Percentiles rank a stretch among this genome's conserved stretches.
Conservation (phyloP, 305 asterid species). For the Striga hermonthica region DNA sequence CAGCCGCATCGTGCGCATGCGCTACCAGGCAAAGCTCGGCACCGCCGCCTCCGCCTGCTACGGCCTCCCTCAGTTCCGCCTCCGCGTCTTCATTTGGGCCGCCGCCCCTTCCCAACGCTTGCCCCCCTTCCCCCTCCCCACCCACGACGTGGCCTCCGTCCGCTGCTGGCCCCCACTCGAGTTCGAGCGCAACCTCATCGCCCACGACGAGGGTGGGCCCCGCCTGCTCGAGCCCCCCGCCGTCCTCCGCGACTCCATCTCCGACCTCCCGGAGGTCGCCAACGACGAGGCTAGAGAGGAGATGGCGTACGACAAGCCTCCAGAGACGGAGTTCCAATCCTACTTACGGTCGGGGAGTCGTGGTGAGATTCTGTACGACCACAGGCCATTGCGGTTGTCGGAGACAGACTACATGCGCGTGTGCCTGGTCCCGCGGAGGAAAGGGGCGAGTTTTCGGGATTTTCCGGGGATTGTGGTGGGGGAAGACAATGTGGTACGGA, state of each 20-base stretch:
- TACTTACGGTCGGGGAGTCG: conserved; percentile 36
- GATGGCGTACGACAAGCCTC: conserved; percentile 42
- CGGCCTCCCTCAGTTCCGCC: conserved; percentile 56
- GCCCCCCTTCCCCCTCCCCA: conserved; percentile 60
- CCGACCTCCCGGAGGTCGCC: conserved; percentile 48
- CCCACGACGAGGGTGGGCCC: conserved; percentile 49
- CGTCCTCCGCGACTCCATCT: conserved; percentile 46
- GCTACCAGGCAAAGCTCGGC: conserved; percentile 56
- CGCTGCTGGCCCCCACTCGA: conserved; percentile 50
- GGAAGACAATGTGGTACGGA: conserved; percentile 42
- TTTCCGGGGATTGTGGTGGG: conserved; percentile 44
- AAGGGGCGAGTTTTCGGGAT: conserved; percentile 57
- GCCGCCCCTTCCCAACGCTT: conserved; percentile 38
- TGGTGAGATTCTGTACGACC: conserved; percentile 37
- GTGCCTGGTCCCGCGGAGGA: conserved; percentile 37
- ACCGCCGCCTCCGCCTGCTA: conserved; percentile 59
- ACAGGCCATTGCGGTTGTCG: conserved; percentile 42
- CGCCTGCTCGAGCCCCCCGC: conserved; percentile 35
- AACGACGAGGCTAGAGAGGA: conserved; percentile 42
- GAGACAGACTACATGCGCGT: conserved; percentile 43
- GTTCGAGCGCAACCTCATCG: conserved; percentile 50
- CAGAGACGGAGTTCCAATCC: conserved; percentile 43
- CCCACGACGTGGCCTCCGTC: conserved; percentile 51
- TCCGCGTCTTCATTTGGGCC: conserved; percentile 67
- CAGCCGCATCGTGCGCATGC: conserved; percentile 52